phyloP scores from a whole-genome alignment of 1,139 yeast genomes.

The Magnusiomyces fungicola region DNA sequence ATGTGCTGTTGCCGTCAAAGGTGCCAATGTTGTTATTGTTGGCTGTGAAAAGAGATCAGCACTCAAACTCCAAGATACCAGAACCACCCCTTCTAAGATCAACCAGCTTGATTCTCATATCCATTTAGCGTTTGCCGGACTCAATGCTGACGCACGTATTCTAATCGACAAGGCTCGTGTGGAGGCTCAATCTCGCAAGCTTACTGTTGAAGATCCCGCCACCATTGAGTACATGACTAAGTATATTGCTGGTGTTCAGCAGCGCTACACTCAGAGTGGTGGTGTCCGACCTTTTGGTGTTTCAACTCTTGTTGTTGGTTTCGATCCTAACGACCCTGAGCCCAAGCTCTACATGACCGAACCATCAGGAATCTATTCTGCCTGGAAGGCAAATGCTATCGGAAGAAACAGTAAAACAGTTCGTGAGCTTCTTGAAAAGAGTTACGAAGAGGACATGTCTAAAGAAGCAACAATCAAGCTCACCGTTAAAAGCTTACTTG shows the following conservation, averaged over 20 bases:
- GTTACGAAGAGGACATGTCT: constrained; percentile 63
- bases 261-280: constrained; percentile 95
- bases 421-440: constrained; percentile 89
- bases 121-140: constrained; percentile 91
- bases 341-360: constrained; percentile 93
- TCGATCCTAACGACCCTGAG: constrained; percentile 72
- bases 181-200: constrained; percentile 94
- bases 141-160: constrained; percentile 95
- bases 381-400: constrained; percentile 99
- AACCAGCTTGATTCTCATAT: constrained; percentile 88
- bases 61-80: constrained; percentile 87
- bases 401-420: constrained; percentile 95
- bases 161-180: constrained; percentile 92
- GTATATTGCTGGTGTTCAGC: constrained; percentile 96
- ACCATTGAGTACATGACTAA: constrained; percentile 86
- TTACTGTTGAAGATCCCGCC: constrained; percentile 91
- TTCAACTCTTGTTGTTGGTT: constrained; percentile 91
- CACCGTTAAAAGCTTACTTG: constrained; percentile 79
- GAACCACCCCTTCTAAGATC: constrained; percentile 92
- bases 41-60: constrained; percentile 98
- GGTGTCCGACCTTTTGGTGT: constrained; percentile 96
- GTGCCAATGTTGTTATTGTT: constrained; percentile 76
- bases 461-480: constrained; percentile 74
- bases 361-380: constrained; percentile 94
- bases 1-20: constrained; percentile 95